Conservation (phyloP, 768 basidiomycete genomes). For the Gautieria morchelliformis region DNA sequence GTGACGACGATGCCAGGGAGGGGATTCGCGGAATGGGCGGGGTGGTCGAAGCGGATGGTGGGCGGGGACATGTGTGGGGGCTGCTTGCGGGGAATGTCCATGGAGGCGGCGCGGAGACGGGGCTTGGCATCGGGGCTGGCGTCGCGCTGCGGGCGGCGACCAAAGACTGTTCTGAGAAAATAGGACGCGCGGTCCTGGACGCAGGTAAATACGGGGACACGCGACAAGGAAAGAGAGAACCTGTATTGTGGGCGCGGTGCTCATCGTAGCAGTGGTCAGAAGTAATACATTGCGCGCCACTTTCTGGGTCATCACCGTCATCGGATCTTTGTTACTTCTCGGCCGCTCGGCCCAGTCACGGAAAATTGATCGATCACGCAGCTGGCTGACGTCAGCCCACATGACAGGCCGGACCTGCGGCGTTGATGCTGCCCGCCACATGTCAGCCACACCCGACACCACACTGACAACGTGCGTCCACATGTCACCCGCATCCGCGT, state of each 20-base stretch:
- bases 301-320: too few relatives aligned
- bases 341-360: too few relatives aligned
- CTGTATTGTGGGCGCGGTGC: background rate
- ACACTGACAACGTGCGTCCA: too few relatives aligned
- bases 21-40: background rate
- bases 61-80: too few relatives aligned
- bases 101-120: background rate
- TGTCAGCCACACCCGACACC: too few relatives aligned
- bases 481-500: background rate
- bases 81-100: background rate
- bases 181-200: background rate
- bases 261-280: background rate
- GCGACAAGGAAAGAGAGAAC: background rate
- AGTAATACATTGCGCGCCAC: background rate
- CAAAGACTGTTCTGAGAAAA: background rate
- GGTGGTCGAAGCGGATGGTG: too few relatives aligned
- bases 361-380: too few relatives aligned
- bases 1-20: background rate
- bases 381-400: too few relatives aligned
- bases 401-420: too few relatives aligned
- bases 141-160: background rate
- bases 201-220: too few relatives aligned
- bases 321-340: too few relatives aligned
- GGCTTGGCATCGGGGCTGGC: background rate
- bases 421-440: too few relatives aligned